A percentile compares a stretch with the other conserved stretches of the same genome.
phyloP scores from a whole-genome alignment of 768 basidiomycete species.

The Tylopilus plumbeoviolaceoides region DNA sequence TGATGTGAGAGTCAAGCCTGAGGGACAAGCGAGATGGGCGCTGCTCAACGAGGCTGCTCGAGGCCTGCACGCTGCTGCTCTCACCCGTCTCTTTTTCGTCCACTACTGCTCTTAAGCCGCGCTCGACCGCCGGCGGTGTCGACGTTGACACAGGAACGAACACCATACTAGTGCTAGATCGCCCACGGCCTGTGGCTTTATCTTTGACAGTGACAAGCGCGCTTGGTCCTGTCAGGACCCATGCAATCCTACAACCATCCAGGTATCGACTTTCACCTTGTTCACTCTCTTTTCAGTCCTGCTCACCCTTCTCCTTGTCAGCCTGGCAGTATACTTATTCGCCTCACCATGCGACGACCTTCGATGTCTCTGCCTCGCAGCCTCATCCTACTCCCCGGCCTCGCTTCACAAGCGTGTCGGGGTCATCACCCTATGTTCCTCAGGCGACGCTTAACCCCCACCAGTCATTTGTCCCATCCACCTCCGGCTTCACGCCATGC shows the following conservation, averaged over 20 bases:
- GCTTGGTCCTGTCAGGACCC: not conserved
- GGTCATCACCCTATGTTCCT: constrained; percentile 1
- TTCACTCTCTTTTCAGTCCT: not conserved
- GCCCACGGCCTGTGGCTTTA: not conserved
- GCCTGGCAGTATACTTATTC: constrained; percentile 18
- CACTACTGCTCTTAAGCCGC: not conserved
- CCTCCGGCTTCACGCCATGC: constrained; percentile 26
- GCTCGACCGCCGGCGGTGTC: not conserved
- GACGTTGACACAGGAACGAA: not conserved
- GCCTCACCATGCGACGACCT: constrained; percentile 19
- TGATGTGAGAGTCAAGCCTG: not conserved
- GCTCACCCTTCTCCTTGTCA: constrained; percentile 7
- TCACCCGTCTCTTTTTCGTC: not conserved
- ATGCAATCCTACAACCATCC: constrained; percentile 33
- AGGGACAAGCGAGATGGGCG: constrained; percentile 21
- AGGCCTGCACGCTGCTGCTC: not conserved
- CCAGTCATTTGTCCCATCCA: constrained; percentile 19
- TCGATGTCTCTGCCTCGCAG: constrained; percentile 16
- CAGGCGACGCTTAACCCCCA: constrained; percentile 1
- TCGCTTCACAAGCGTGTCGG: constrained; percentile 20
- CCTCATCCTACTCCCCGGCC: constrained; percentile 14
- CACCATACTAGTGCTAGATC: constrained; percentile 4
- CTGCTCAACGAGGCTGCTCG: constrained; percentile 1
- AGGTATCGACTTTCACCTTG: constrained; percentile 13
- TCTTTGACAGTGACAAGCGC: not conserved